A percentile compares a stretch with the other conserved stretches of the same genome.
Conservation (phyloP, 2,329 filamentous ascomycete species). For the Elsinoe australis region DNA sequence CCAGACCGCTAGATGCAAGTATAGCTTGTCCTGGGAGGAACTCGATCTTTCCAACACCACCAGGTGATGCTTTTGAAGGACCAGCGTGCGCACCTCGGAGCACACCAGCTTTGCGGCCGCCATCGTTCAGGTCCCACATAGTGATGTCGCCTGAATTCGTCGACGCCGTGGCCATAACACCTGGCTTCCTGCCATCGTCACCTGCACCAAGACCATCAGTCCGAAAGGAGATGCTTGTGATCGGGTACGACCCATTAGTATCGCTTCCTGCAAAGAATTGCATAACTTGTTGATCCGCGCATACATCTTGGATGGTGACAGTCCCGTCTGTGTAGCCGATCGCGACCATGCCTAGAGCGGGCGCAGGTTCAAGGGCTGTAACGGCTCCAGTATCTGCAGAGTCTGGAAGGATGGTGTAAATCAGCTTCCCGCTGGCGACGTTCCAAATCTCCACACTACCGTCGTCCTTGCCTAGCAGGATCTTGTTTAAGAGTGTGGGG, state of each 20-base stretch:
- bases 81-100: constrained; percentile 83
- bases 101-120: constrained; percentile 77
- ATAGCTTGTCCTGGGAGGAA: constrained; percentile 86
- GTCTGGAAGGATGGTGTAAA: constrained; percentile 81
- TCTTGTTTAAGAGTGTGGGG: constrained; percentile 93
- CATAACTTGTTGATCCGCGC: constrained; percentile 66
- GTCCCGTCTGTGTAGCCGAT: constrained; percentile 78
- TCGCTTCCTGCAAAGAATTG: constrained; percentile 38
- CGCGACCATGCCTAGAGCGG: constrained; percentile 75
- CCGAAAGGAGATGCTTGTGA: constrained; percentile 82
- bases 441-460: constrained; percentile 97
- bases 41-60: constrained; percentile 78
- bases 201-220: constrained; percentile 84
- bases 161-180: constrained; percentile 90
- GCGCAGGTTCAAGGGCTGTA: constrained; percentile 77
- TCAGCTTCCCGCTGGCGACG: constrained; percentile 77
- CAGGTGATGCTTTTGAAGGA: constrained; percentile 60
- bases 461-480: constrained; percentile 80
- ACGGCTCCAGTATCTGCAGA: constrained; percentile 66
- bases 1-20: constrained; percentile 78
- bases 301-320: constrained; percentile 72
- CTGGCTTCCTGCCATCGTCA: constrained; percentile 72
- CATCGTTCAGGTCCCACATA: constrained; percentile 90
- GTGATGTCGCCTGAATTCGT: constrained; percentile 76
- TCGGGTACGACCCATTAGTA: constrained; percentile 49